These are phyloP conservation scores for Heritiera littoralis DNA, from an alignment of 345 rosid genomes.

Conservation along the genomic window DNA sequence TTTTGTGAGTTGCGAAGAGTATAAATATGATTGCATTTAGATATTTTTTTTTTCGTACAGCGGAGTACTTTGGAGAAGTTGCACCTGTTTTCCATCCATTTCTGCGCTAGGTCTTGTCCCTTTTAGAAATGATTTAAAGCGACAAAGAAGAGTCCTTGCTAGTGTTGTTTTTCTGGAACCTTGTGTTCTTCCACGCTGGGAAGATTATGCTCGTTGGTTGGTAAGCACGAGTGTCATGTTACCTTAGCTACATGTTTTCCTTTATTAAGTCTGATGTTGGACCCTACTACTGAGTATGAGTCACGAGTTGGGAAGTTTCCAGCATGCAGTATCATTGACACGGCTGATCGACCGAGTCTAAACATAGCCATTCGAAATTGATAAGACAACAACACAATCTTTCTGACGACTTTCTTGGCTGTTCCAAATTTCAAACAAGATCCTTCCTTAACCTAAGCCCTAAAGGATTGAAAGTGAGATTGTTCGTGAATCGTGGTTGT, in stretches of 20 bases:
- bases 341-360: background rate
- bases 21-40: too few relatives aligned
- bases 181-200: background rate
- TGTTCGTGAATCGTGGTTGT: background rate
- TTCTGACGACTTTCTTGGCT: background rate
- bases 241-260: background rate
- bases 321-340: background rate
- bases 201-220: background rate
- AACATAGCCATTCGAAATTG: background rate
- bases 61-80: too few relatives aligned
- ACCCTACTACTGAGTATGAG: conserved; percentile 1
- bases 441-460: background rate
- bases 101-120: too few relatives aligned
- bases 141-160: too few relatives aligned
- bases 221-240: background rate
- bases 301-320: background rate
- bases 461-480: background rate
- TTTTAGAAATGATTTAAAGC: too few relatives aligned
- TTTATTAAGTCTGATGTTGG: background rate
- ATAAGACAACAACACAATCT: background rate
- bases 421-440: background rate
- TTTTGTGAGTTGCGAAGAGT: too few relatives aligned
- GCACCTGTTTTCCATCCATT: too few relatives aligned
- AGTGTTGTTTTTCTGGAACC: too few relatives aligned
- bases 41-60: too few relatives aligned